Evolutionary conservation across 2,329 filamentous ascomycete species (phyloP).

Genomic region (Shiraia bambusicola): DNA sequence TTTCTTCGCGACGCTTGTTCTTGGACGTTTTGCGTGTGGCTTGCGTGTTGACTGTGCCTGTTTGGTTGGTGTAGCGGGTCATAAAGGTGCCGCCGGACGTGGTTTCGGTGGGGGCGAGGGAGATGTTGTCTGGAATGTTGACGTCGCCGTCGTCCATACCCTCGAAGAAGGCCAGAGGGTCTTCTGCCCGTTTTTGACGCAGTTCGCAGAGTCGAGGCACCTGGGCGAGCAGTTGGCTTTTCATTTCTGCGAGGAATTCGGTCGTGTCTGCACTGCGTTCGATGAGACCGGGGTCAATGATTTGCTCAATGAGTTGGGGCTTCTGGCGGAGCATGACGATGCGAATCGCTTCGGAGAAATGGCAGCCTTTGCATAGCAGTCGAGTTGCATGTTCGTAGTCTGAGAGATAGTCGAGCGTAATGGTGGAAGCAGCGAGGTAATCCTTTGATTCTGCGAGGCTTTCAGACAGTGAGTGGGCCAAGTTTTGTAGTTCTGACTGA

Average conservation of each 20-base stretch:
- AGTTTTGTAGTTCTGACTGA: conserved; percentile 59
- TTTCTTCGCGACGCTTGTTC: conserved; percentile 85
- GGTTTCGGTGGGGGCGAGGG: conserved; percentile 80
- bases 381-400: conserved; percentile 70
- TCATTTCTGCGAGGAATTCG: conserved; percentile 92
- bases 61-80: conserved; percentile 83
- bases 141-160: conserved; percentile 53
- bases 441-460: conserved; percentile 82
- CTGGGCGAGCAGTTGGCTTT: conserved; percentile 78
- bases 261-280: conserved; percentile 82
- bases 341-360: conserved; percentile 86
- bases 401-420: conserved; percentile 78
- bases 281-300: conserved; percentile 76
- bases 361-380: conserved; percentile 83
- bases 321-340: conserved; percentile 64
- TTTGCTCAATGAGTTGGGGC: conserved; percentile 62
- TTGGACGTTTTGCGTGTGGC: conserved; percentile 80
- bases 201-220: conserved; percentile 83
- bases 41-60: conserved; percentile 70
- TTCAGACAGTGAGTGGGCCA: conserved; percentile 76
- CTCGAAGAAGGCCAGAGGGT: conserved; percentile 87
- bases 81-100: conserved; percentile 82
- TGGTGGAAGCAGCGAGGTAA: conserved; percentile 73
- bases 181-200: conserved; percentile 74
- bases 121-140: conserved; percentile 89